Conservation (phyloP, 495 filamentous ascomycete genomes). For the Lasiosphaeria hispida region DNA sequence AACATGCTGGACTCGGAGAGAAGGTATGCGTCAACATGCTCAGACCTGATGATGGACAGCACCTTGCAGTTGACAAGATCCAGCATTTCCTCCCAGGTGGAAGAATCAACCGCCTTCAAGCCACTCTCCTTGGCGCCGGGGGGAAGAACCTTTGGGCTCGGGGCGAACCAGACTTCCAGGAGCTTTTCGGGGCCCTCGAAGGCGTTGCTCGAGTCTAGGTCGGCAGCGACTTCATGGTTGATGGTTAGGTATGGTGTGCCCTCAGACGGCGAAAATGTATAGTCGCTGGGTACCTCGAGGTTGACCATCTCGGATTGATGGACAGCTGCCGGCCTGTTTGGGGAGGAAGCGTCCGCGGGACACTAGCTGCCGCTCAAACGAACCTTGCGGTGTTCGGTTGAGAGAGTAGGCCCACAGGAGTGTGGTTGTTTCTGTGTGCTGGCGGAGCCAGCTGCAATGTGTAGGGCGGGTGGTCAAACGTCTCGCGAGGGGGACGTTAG, state of each 20-base stretch:
- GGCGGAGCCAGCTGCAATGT: conserved; percentile 57
- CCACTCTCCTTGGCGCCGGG: conserved; percentile 67
- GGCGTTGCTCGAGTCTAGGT: conserved; percentile 92
- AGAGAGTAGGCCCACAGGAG: conserved; percentile 93
- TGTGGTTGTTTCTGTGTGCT: conserved; percentile 48
- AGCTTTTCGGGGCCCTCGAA: conserved; percentile 99
- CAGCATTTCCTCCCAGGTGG: conserved; percentile 94
- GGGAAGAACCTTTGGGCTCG: conserved; percentile 72
- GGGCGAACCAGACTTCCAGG: conserved; percentile 96
- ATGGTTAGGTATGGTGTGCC: conserved; percentile 88
- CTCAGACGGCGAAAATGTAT: conserved; percentile 75
- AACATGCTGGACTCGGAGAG: conserved; percentile 99
- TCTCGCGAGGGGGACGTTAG: conserved; percentile 68
- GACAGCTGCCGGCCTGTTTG: conserved; percentile 25
- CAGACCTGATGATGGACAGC: conserved; percentile 89
- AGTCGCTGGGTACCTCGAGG: conserved; percentile 72
- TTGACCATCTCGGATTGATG: conserved; percentile 70
- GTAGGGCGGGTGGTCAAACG: conserved; percentile 42
- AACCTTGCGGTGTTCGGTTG: conserved; percentile 83
- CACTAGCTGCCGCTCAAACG: conserved; percentile 81
- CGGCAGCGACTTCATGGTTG: conserved; percentile 91
- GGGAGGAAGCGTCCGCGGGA: conserved; percentile 51
- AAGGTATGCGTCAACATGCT: conserved; percentile 94
- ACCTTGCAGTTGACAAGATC: conserved; percentile 98
- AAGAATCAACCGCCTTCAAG: conserved; percentile 78